phyloP scores from a whole-genome alignment of 2,329 filamentous ascomycete genomes.

The Fusarium cyanostomum region DNA sequence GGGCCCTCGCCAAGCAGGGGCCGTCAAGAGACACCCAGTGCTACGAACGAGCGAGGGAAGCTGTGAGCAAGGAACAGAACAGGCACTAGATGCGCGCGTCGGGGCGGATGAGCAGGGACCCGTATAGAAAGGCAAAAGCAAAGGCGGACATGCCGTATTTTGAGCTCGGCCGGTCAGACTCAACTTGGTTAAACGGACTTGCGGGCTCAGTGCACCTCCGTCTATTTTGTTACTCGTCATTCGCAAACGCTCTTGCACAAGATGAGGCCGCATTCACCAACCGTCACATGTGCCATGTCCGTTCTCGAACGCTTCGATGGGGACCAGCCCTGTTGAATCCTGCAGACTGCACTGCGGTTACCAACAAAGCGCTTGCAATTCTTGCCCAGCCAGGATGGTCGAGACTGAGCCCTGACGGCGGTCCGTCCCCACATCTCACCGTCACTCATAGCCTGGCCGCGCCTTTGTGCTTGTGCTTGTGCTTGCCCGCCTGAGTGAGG shows the following conservation, averaged over 20 bases:
- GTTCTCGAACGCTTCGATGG: slow-evolving; percentile 33
- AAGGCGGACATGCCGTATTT: slow-evolving; percentile 12
- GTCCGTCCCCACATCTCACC: slow-evolving; percentile 24
- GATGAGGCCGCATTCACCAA: slow-evolving; percentile 19
- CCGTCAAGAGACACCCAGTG: background rate
- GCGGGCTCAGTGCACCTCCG: slow-evolving; percentile 6
- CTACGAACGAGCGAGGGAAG: slow-evolving; percentile 6
- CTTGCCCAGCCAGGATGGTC: slow-evolving; percentile 21
- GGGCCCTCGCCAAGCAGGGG: slow-evolving; percentile 19
- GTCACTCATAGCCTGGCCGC: slow-evolving; percentile 9
- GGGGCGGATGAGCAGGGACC: slow-evolving; percentile 25
- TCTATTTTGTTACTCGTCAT: slow-evolving; percentile 2
- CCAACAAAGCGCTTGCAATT: slow-evolving; percentile 17
- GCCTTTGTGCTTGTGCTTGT: slow-evolving; percentile 1
- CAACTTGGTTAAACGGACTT: slow-evolving; percentile 12
- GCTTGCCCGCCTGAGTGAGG: background rate
- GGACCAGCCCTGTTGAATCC: slow-evolving; percentile 12
- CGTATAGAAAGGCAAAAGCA: slow-evolving; percentile 4
- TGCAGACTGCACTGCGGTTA: slow-evolving; percentile 18
- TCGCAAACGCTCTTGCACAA: slow-evolving; percentile 12
- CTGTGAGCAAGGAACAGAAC: slow-evolving; percentile 21
- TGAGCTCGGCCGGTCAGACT: slow-evolving; percentile 31
- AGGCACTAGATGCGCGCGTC: slow-evolving; percentile 30
- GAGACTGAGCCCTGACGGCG: slow-evolving; percentile 30
- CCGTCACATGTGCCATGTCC: slow-evolving; percentile 22